Evolutionary conservation across 129 eudicot species (phyloP).

Genomic region (Ambrosia trifida): DNA sequence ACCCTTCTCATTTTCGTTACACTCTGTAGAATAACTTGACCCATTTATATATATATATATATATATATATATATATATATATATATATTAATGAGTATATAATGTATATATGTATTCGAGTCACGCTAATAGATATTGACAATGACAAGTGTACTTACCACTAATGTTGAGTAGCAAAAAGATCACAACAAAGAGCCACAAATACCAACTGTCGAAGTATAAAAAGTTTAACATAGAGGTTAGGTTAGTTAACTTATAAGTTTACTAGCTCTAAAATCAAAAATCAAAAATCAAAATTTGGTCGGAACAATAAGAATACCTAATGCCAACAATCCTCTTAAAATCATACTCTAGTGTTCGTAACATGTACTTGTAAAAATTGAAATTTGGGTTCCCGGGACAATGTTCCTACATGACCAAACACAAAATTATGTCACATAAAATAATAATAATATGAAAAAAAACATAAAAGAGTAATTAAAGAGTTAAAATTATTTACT

Average conservation of each 20-base stretch:
- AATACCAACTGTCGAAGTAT: slow-evolving; percentile 69
- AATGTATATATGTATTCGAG: too few relatives aligned
- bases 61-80: too few relatives aligned
- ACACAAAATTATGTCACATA: slow-evolving; percentile 2
- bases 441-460: background rate
- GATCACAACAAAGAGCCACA: slow-evolving; percentile 88
- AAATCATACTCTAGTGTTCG: slow-evolving; percentile 76
- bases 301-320: slow-evolving; percentile 19
- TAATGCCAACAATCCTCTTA: slow-evolving; percentile 73
- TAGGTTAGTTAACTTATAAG: background rate
- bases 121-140: too few relatives aligned
- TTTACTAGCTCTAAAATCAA: too few relatives aligned
- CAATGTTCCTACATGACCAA: slow-evolving; percentile 47
- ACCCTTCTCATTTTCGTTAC: too few relatives aligned
- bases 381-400: slow-evolving; percentile 40
- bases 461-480: background rate
- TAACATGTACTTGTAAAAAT: slow-evolving; percentile 75
- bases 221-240: slow-evolving; percentile 6
- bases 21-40: too few relatives aligned
- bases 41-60: too few relatives aligned
- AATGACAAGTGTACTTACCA: slow-evolving; percentile 40
- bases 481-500: slow-evolving; percentile 27
- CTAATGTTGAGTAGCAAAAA: slow-evolving; percentile 77
- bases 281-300: background rate
- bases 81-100: too few relatives aligned